phyloP scores from a whole-genome alignment of 352 stramenopile species.

The Pythium brachiatum region DNA sequence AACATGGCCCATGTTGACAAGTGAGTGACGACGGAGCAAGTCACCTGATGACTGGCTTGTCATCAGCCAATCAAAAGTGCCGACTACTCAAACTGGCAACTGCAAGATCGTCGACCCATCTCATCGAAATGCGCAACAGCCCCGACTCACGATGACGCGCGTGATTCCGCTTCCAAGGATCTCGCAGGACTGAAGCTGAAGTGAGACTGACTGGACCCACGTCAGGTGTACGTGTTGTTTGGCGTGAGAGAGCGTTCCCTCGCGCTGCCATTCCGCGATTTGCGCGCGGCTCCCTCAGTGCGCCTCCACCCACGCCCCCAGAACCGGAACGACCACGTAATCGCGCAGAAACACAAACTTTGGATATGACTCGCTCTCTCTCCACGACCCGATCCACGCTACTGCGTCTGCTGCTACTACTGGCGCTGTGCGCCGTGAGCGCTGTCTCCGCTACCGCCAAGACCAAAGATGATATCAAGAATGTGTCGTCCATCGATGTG shows the following conservation, averaged over 20 bases:
- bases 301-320: neutral
- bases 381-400: neutral
- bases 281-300: neutral
- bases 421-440: neutral
- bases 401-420: neutral
- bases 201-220: neutral
- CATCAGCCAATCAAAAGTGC: neutral
- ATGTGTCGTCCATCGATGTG: conserved; percentile 39
- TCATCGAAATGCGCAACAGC: neutral
- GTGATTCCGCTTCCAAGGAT: neutral
- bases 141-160: conserved; percentile 1
- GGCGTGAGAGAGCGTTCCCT: neutral
- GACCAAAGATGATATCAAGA: conserved; percentile 22
- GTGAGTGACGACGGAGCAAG: neutral
- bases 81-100: conserved; percentile 3
- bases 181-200: neutral
- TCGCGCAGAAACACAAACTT: neutral
- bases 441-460: neutral
- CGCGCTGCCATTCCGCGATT: neutral
- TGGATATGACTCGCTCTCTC: neutral
- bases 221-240: neutral
- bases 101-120: neutral
- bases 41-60: neutral
- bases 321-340: neutral
- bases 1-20: too few species aligned